A percentile compares a stretch with the other conserved stretches of the same genome.
These are phyloP conservation scores for Orbilia brochopaga DNA, from an alignment of 2,329 filamentous ascomycete species.

Conservation along the genomic window DNA sequence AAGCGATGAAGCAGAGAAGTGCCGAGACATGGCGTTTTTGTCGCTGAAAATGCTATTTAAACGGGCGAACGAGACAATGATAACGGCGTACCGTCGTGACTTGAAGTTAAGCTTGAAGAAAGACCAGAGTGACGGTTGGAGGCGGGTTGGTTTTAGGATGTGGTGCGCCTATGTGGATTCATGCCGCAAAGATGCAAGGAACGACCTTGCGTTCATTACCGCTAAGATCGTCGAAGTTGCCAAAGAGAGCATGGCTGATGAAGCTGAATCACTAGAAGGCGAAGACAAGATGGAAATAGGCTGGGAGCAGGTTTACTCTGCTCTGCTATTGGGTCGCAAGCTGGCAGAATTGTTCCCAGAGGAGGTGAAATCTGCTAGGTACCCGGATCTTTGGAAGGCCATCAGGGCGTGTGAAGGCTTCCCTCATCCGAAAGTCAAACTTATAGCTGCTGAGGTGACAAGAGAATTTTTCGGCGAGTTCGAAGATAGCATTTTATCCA, in stretches of 20 bases:
- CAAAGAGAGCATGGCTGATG: constrained; percentile 53
- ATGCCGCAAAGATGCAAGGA: constrained; percentile 15
- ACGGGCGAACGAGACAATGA: constrained; percentile 74
- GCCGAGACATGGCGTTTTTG: constrained; percentile 78
- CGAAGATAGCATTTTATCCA: constrained; percentile 67
- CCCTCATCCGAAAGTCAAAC: constrained; percentile 74
- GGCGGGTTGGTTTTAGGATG: constrained; percentile 76
- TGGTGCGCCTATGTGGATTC: constrained; percentile 81
- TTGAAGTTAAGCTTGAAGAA: constrained; percentile 78
- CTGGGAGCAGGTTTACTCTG: constrained; percentile 76
- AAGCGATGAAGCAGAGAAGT: constrained; percentile 87
- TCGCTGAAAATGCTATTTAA: constrained; percentile 82
- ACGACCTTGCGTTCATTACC: constrained; percentile 34
- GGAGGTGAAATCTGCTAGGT: constrained; percentile 67
- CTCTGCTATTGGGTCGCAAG: constrained; percentile 72
- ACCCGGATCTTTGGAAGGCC: constrained; percentile 72
- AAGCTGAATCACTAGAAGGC: constrained; percentile 59
- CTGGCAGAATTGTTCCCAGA: constrained; percentile 72
- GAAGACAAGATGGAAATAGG: constrained; percentile 62
- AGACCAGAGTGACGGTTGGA: constrained; percentile 72
- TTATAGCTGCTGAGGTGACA: constrained; percentile 75
- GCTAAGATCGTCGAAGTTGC: constrained; percentile 33
- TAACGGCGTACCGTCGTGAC: constrained; percentile 72
- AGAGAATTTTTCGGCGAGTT: constrained; percentile 82
- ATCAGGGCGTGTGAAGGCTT: constrained; percentile 74